Evolutionary conservation across 2,329 filamentous ascomycete species (phyloP).

Genomic region (Fusarium sororula): DNA sequence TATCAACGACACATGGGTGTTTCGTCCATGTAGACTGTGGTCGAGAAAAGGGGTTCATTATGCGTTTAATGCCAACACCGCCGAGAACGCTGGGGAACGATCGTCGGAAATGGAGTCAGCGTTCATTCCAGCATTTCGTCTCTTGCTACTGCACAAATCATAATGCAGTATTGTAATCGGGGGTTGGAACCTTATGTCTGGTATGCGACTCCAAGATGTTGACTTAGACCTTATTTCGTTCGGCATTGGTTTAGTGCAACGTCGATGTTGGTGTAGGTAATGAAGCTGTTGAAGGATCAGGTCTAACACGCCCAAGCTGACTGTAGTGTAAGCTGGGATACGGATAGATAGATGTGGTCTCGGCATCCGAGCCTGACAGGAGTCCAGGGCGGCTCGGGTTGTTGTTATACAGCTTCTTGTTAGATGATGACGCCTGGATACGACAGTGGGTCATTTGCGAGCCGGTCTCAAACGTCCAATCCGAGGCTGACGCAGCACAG

Average conservation of each 20-base stretch:
- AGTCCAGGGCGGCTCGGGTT: not conserved
- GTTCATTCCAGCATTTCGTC: conserved; percentile 32
- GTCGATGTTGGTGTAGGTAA: not conserved
- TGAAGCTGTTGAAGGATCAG: not conserved
- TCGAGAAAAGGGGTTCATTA: conserved; percentile 34
- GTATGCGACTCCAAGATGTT: conserved; percentile 25
- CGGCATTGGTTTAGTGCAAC: not conserved
- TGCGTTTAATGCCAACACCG: conserved; percentile 12
- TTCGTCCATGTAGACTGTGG: conserved; percentile 17
- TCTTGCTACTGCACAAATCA: conserved; percentile 29
- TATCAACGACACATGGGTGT: conserved; percentile 24
- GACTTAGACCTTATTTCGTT: not conserved
- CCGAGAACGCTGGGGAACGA: conserved; percentile 12
- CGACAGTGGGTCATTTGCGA: conserved; percentile 26
- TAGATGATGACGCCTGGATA: conserved; percentile 24
- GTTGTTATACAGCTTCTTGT: not conserved
- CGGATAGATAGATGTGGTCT: not conserved
- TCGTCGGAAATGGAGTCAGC: conserved; percentile 28
- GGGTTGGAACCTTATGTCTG: conserved; percentile 13
- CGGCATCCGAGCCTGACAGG: not conserved
- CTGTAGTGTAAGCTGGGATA: not conserved
- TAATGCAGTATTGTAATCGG: conserved; percentile 11
- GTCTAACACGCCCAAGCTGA: not conserved
- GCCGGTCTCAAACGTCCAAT: conserved; percentile 15
- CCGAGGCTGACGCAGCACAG: conserved; percentile 30